Conservation (phyloP, 768 basidiomycete species). For the Kwoniella dejecticola region DNA sequence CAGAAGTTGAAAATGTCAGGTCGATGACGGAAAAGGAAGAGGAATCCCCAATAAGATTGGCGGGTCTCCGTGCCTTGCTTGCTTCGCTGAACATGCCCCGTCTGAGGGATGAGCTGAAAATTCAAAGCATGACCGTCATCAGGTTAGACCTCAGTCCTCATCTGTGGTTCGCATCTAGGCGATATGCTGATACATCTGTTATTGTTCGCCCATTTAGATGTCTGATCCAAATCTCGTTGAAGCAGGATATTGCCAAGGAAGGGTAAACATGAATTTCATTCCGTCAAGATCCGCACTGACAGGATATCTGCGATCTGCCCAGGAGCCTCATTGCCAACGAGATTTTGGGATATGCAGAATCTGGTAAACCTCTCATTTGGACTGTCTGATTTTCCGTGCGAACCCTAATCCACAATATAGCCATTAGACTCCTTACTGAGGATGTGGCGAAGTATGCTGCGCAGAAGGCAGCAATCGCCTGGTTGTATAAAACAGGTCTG, state of each 20-base stretch:
- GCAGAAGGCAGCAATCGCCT: background rate
- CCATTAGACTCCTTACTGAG: background rate
- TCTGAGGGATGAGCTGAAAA: background rate
- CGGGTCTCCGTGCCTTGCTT: background rate
- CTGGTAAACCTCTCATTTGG: too few species aligned
- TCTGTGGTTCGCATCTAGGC: too few species aligned
- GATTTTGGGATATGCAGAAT: too few species aligned
- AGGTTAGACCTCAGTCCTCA: slow-evolving; percentile 5
- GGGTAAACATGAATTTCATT: too few species aligned
- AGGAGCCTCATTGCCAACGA: too few species aligned
- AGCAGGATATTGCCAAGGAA: too few species aligned
- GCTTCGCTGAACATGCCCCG: background rate
- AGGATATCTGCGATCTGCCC: too few species aligned
- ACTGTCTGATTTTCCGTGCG: too few species aligned
- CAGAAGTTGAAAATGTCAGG: too few species aligned
- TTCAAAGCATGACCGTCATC: slow-evolving; percentile 3
- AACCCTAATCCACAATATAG: too few species aligned
- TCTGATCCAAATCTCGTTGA: too few species aligned
- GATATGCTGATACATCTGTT: background rate
- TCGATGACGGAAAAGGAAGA: background rate
- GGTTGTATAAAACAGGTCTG: slow-evolving; percentile 3
- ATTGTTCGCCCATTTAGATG: background rate
- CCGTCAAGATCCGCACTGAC: too few species aligned
- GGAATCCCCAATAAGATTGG: background rate
- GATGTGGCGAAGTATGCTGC: background rate